Conservation (phyloP, 192 early-diverging fungal genomes). For the Mortierella claussenii region DNA sequence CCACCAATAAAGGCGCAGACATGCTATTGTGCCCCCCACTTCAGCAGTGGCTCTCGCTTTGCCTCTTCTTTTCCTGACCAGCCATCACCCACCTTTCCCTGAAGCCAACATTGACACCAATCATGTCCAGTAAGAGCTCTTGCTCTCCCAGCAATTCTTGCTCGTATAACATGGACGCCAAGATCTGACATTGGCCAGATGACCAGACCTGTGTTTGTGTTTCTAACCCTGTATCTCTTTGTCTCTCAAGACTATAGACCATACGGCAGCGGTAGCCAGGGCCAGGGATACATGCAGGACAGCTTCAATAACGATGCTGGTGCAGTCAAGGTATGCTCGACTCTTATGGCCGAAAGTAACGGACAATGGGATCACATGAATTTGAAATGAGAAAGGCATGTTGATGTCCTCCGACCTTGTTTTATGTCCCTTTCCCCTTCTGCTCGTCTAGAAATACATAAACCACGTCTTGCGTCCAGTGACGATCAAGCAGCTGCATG, state of each 20-base stretch:
- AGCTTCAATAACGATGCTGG: conserved; percentile 31
- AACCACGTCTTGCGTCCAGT: conserved; percentile 83
- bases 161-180: too few species aligned
- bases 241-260: conserved; percentile 8
- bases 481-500: conserved; percentile 80
- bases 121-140: conserved; percentile 25
- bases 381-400: too few species aligned
- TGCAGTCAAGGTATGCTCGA: conserved; percentile 13
- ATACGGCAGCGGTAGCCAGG: conserved; percentile 16
- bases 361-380: background rate
- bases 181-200: too few species aligned
- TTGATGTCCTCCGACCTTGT: too few species aligned
- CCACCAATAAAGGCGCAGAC: too few species aligned
- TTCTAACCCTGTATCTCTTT: background rate
- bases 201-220: background rate
- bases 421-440: background rate
- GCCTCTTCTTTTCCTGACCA: too few species aligned
- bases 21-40: too few species aligned
- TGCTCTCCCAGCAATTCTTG: background rate
- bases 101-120: too few species aligned
- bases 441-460: conserved; percentile 15
- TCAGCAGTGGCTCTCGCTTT: too few species aligned
- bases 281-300: conserved; percentile 30
- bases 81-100: too few species aligned
- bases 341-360: background rate